Percentiles rank a stretch among this genome's conserved stretches.
These are phyloP conservation scores for Lachancea nothofagi DNA, from an alignment of 805 yeast species.

Conservation along the genomic window DNA sequence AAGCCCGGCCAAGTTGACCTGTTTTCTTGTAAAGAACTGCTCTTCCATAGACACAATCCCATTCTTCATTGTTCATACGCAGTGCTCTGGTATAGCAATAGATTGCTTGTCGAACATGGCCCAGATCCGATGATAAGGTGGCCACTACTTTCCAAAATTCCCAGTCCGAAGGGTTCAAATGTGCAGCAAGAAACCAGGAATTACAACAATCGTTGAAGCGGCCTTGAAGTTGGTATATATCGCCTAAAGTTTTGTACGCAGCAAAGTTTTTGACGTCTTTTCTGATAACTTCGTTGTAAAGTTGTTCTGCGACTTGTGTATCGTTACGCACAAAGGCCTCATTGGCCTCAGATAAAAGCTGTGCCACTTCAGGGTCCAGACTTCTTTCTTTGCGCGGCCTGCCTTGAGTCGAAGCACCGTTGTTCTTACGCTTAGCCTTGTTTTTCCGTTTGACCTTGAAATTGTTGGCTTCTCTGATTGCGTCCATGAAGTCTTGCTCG, in stretches of 20 bases:
- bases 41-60: slow-evolving; percentile 55
- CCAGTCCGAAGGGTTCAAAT: slow-evolving; percentile 66
- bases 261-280: slow-evolving; percentile 71
- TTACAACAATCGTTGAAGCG: slow-evolving; percentile 66
- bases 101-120: slow-evolving; percentile 68
- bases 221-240: slow-evolving; percentile 66
- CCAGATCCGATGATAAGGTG: slow-evolving; percentile 55
- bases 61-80: slow-evolving; percentile 43
- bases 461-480: slow-evolving; percentile 61
- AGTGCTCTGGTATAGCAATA: slow-evolving; percentile 71
- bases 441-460: slow-evolving; percentile 44
- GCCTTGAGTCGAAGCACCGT: slow-evolving; percentile 24
- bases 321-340: slow-evolving; percentile 70
- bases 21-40: slow-evolving; percentile 62
- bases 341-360: slow-evolving; percentile 64
- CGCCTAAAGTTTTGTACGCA: slow-evolving; percentile 86
- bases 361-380: slow-evolving; percentile 67
- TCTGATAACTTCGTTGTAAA: slow-evolving; percentile 65
- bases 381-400: slow-evolving; percentile 37
- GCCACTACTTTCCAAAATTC: slow-evolving; percentile 77
- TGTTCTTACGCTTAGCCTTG: slow-evolving; percentile 32
- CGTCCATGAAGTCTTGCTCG: slow-evolving; percentile 49
- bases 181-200: slow-evolving; percentile 79
- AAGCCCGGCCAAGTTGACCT: slow-evolving; percentile 63
- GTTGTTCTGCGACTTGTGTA: slow-evolving; percentile 50